Conservation (phyloP, 2,329 filamentous ascomycete genomes). For the Ceratocystis lukuohia region DNA sequence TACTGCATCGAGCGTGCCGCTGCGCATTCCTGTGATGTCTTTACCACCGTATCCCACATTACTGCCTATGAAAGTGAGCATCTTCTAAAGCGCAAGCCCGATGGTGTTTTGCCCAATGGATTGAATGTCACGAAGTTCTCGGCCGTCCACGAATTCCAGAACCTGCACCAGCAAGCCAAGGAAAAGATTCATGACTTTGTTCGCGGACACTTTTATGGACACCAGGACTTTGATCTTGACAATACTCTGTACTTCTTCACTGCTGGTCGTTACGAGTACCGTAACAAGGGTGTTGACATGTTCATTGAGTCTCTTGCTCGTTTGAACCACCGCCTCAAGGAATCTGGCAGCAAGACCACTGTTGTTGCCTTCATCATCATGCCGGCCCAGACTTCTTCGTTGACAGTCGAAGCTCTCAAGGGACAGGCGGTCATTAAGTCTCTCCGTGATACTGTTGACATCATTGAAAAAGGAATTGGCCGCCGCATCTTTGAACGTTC, state of each 20-base stretch:
- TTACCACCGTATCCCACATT: slow-evolving; percentile 97
- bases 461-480: slow-evolving; percentile 85
- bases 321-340: slow-evolving; percentile 85
- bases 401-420: slow-evolving; percentile 90
- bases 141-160: slow-evolving; percentile 97
- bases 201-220: slow-evolving; percentile 93
- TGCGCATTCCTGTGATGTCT: slow-evolving; percentile 85
- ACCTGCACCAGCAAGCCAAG: slow-evolving; percentile 89
- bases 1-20: slow-evolving; percentile 96
- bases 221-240: slow-evolving; percentile 92
- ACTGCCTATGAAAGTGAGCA: slow-evolving; percentile 98
- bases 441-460: slow-evolving; percentile 77
- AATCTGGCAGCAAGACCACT: slow-evolving; percentile 72
- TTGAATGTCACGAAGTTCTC: slow-evolving; percentile 98
- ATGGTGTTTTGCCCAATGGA: slow-evolving; percentile 90
- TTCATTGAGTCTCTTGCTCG: slow-evolving; percentile 94
- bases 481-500: slow-evolving; percentile 91
- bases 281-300: slow-evolving; percentile 99
- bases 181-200: slow-evolving; percentile 98
- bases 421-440: slow-evolving; percentile 97
- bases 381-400: slow-evolving; percentile 88
- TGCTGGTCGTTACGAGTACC: slow-evolving; percentile 89
- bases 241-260: slow-evolving; percentile 98
- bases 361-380: slow-evolving; percentile 98
- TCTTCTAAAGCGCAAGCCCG: slow-evolving; percentile 90